Evolutionary conservation across 768 basidiomycete genomes (phyloP).

Genomic region (Pleurotus ostreatus): DNA sequence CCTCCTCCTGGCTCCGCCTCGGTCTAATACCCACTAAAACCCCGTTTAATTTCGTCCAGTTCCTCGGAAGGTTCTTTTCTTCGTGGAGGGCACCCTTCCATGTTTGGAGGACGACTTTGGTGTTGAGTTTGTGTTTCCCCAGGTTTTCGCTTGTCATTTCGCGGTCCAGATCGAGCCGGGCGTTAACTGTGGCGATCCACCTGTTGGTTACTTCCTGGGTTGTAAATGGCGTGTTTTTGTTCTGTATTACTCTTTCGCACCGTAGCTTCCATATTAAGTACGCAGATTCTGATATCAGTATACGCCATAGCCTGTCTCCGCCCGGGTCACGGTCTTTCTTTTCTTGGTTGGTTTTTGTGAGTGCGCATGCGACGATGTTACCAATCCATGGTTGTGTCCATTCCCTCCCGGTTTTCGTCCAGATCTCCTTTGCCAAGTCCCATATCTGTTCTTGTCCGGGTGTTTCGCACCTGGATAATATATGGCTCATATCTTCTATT

Average conservation of each 20-base stretch:
- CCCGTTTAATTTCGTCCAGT: no score
- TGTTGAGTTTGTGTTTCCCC: constrained; percentile 2
- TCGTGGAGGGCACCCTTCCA: constrained; percentile 12
- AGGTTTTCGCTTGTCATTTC: constrained; percentile 1
- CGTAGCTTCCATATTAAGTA: constrained; percentile 17
- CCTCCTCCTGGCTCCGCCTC: not conserved
- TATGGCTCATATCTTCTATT: constrained; percentile 25
- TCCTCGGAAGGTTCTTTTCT: constrained; percentile 8
- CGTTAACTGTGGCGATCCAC: constrained; percentile 10
- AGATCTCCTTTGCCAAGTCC: constrained; percentile 14
- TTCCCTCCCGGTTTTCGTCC: constrained; percentile 1
- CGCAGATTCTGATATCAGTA: constrained; percentile 13
- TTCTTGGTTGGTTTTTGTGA: not conserved
- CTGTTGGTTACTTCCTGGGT: constrained; percentile 8
- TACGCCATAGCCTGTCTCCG: constrained; percentile 9
- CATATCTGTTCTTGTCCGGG: constrained; percentile 19
- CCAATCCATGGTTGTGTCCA: constrained; percentile 12
- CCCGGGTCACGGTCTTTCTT: constrained; percentile 1
- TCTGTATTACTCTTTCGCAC: constrained; percentile 13
- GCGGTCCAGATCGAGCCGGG: constrained; percentile 4
- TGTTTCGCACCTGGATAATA: constrained; percentile 19
- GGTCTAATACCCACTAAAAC: constrained; percentile 11
- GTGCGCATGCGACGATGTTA: constrained; percentile 9
- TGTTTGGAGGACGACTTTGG: constrained; percentile 2
- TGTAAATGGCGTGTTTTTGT: not conserved